These are phyloP conservation scores for Ichthyophonus hoferi DNA, from an alignment of 208 protist genomes.

Conservation along the genomic window DNA sequence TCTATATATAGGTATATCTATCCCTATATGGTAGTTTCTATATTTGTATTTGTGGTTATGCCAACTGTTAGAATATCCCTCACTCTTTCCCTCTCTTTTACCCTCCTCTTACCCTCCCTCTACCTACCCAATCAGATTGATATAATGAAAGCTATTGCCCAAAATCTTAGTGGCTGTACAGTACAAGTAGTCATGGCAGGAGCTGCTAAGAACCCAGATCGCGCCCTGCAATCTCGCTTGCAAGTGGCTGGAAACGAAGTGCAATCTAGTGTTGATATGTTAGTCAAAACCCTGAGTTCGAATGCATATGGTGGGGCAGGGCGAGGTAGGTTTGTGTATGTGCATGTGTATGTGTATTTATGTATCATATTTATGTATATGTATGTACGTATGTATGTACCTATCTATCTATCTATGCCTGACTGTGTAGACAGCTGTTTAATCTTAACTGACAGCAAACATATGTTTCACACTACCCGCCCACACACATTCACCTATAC, in stretches of 20 bases:
- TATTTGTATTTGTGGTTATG: not conserved
- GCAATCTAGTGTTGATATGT: not conserved
- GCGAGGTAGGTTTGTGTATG: not conserved
- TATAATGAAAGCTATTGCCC: not conserved
- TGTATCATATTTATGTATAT: slow-evolving; percentile 3
- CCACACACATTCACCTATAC: not conserved
- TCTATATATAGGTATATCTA: not conserved
- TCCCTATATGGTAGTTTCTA: not conserved
- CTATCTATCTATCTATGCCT: not conserved
- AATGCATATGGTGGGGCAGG: not conserved
- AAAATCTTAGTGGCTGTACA: not conserved
- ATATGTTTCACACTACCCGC: no score
- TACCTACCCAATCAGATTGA: not conserved
- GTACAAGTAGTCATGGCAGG: slow-evolving; percentile 19
- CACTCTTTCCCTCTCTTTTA: not conserved
- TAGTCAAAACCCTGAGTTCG: not conserved
- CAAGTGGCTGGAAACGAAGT: not conserved
- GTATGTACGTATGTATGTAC: slow-evolving; percentile 5
- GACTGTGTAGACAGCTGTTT: not conserved
- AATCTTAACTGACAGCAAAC: no score
- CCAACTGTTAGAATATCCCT: not conserved
- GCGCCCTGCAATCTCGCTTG: not conserved
- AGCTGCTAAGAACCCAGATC: not conserved
- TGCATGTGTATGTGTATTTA: slow-evolving; percentile 1
- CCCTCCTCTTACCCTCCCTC: not conserved